These are phyloP conservation scores for Letharia lupina DNA, from an alignment of 495 filamentous ascomycete species.

Conservation along the genomic window DNA sequence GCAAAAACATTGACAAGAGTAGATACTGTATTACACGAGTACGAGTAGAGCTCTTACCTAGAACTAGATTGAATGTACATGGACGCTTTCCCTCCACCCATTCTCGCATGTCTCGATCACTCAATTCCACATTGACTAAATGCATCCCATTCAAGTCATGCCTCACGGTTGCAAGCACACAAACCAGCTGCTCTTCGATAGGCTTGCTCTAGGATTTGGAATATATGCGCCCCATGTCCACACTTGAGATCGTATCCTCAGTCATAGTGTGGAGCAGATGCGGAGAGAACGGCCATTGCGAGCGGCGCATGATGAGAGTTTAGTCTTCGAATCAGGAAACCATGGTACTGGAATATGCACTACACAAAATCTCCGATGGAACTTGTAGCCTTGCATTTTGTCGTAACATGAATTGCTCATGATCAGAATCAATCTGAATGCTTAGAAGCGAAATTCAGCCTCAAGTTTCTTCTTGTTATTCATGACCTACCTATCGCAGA, in stretches of 20 bases:
- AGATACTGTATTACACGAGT: neutral
- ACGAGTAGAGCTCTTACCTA: neutral
- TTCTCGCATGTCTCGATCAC: neutral
- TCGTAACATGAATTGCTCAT: neutral
- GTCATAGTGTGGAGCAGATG: neutral
- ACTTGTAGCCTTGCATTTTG: neutral
- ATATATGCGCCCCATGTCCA: neutral
- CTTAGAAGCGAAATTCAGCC: neutral
- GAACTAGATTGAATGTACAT: neutral
- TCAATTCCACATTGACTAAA: neutral
- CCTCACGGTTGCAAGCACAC: neutral
- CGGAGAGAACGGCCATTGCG: neutral
- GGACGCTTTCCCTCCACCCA: neutral
- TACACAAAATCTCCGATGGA: neutral
- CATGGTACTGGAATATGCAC: conserved; percentile 9
- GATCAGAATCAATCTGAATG: no score
- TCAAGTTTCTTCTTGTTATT: neutral
- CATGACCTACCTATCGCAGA: neutral
- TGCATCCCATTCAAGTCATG: neutral
- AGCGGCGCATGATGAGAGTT: neutral
- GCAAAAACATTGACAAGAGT: neutral
- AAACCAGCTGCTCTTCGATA: neutral
- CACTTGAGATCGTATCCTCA: neutral
- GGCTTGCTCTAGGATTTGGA: neutral
- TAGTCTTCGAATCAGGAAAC: conserved; percentile 4